These are phyloP conservation scores for Quercus cerris DNA, from an alignment of 306 rosid species.

Conservation along the genomic window DNA sequence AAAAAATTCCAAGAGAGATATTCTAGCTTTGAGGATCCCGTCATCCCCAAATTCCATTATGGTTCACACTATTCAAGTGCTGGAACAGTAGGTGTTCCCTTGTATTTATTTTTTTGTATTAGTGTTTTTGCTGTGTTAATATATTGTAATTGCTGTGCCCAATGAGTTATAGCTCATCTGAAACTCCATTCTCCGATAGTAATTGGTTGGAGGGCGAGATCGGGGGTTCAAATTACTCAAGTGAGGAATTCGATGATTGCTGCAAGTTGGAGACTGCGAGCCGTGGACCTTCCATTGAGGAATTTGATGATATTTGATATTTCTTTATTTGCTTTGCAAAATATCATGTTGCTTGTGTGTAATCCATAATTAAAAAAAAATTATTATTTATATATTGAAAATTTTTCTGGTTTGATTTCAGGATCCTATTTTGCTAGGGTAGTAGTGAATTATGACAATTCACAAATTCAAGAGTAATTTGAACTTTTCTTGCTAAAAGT, in stretches of 20 bases:
- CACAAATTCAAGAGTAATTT: neutral
- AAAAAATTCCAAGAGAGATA: slow-evolving; percentile 90
- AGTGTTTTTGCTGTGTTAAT: neutral
- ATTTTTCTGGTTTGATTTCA: neutral
- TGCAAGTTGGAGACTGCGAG: neutral
- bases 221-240: too few relatives aligned
- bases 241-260: too few relatives aligned
- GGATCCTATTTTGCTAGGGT: neutral
- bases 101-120: neutral
- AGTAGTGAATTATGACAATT: neutral
- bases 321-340: neutral
- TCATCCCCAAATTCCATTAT: slow-evolving; percentile 92
- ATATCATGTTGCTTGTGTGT: neutral
- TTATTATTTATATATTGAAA: neutral
- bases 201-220: too few relatives aligned
- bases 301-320: neutral
- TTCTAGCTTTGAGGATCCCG: slow-evolving; percentile 86
- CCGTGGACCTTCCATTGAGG: neutral
- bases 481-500: neutral
- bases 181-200: too few relatives aligned
- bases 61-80: slow-evolving; percentile 99
- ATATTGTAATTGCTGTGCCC: neutral
- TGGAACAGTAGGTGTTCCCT: slow-evolving; percentile 73
- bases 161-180: too few relatives aligned
- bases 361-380: neutral